These are phyloP conservation scores for Schizosaccharomyces versatilis DNA, from an alignment of 1,139 yeast species.

Conservation along the genomic window DNA sequence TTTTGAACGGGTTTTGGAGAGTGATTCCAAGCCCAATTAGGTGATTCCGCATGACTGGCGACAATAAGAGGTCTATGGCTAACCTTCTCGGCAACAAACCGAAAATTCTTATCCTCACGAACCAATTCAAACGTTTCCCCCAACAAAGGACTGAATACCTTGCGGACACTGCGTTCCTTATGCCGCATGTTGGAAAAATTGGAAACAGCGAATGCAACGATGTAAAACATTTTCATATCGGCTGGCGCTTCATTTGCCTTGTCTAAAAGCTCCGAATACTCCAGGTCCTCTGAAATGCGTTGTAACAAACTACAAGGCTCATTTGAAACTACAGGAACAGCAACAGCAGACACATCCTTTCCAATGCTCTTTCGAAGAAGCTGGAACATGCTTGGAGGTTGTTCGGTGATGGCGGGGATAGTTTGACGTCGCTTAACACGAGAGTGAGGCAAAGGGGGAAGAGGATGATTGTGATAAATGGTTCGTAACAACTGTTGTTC, in stretches of 20 bases:
- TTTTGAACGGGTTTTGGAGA: constrained; percentile 68
- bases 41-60: constrained; percentile 56
- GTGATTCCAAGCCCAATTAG: constrained; percentile 53
- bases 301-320: constrained; percentile 77
- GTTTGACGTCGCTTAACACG: constrained; percentile 33
- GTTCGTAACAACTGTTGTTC: too few species aligned
- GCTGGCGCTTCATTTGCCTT: constrained; percentile 30
- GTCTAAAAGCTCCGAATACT: constrained; percentile 45
- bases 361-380: constrained; percentile 78
- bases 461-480: background rate
- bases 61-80: constrained; percentile 62
- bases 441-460: background rate
- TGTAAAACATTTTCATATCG: constrained; percentile 36
- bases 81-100: constrained; percentile 60
- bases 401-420: constrained; percentile 35
- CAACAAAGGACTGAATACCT: constrained; percentile 77
- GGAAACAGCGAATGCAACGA: constrained; percentile 70
- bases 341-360: constrained; percentile 61
- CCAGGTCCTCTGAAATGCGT: constrained; percentile 55
- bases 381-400: constrained; percentile 65
- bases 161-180: constrained; percentile 54
- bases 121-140: constrained; percentile 78
- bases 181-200: constrained; percentile 47
- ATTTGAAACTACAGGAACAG: constrained; percentile 87
- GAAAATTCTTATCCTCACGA: constrained; percentile 48